phyloP scores from a whole-genome alignment of 2,329 filamentous ascomycete genomes.

The Xylariaceae sp. region DNA sequence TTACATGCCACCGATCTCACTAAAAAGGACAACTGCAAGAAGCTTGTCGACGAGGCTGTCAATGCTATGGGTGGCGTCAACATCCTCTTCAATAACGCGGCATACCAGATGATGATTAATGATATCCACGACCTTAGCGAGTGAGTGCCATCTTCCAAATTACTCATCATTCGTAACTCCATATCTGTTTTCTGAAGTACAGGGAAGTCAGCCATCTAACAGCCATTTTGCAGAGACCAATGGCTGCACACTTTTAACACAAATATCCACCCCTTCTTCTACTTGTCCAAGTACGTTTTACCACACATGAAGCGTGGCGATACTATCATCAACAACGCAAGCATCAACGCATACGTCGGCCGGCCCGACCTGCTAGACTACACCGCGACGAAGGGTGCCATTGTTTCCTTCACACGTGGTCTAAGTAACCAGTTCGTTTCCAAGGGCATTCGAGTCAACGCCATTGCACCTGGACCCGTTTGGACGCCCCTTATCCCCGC shows the following conservation, averaged over 20 bases:
- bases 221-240: slow-evolving; percentile 63
- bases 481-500: slow-evolving; percentile 78
- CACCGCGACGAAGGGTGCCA: slow-evolving; percentile 78
- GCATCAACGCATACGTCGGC: slow-evolving; percentile 82
- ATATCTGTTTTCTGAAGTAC: background rate
- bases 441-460: slow-evolving; percentile 67
- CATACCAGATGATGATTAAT: slow-evolving; percentile 75
- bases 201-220: slow-evolving; percentile 22
- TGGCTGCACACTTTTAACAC: slow-evolving; percentile 81
- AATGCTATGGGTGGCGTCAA: slow-evolving; percentile 72
- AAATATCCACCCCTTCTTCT: slow-evolving; percentile 85
- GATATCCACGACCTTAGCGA: slow-evolving; percentile 75
- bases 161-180: background rate
- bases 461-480: slow-evolving; percentile 76
- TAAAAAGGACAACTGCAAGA: slow-evolving; percentile 70
- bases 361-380: slow-evolving; percentile 83
- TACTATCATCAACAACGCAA: slow-evolving; percentile 85
- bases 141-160: slow-evolving; percentile 47
- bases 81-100: slow-evolving; percentile 77
- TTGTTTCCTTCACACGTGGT: slow-evolving; percentile 78
- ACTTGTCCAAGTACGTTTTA: slow-evolving; percentile 76
- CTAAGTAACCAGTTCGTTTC: slow-evolving; percentile 75
- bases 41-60: slow-evolving; percentile 69
- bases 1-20: slow-evolving; percentile 69
- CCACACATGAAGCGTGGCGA: slow-evolving; percentile 76